These are phyloP conservation scores for Acanthochlamys bracteata DNA, from an alignment of 106 monocot species.

Conservation along the genomic window DNA sequence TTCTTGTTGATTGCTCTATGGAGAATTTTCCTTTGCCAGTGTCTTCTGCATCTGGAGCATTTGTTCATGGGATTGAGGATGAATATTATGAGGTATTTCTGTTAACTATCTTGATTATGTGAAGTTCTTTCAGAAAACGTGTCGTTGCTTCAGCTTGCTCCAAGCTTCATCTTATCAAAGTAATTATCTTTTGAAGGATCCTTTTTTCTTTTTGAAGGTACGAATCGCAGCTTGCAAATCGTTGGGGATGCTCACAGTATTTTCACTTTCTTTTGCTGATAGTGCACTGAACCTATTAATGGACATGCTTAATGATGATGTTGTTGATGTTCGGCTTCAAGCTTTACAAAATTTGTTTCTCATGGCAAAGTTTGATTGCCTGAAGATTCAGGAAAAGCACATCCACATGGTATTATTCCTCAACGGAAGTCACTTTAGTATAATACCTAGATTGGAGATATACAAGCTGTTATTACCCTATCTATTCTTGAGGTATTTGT, in stretches of 20 bases:
- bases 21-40: conserved; percentile 25
- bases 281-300: conserved; percentile 61
- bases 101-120: background rate
- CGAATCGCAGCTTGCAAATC: conserved; percentile 59
- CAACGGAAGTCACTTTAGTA: no score
- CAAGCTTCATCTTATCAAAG: no score
- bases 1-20: conserved; percentile 12
- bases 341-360: conserved; percentile 51
- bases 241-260: conserved; percentile 51
- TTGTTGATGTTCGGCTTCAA: conserved; percentile 41
- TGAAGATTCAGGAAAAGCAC: conserved; percentile 64
- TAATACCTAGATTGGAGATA: no score
- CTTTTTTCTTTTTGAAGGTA: conserved; percentile 41
- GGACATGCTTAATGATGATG: conserved; percentile 85
- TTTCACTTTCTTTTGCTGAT: conserved; percentile 52
- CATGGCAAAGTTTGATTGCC: conserved; percentile 47
- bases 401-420: conserved; percentile 67
- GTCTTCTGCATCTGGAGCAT: conserved; percentile 64
- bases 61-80: conserved; percentile 90
- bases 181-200: no score
- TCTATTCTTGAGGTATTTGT: no score
- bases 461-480: no score
- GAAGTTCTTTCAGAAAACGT: no score
- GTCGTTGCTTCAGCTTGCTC: no score
- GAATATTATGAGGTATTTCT: conserved; percentile 72